Conservation (phyloP, 768 basidiomycete genomes). For the Rhodotorula babjevae region DNA sequence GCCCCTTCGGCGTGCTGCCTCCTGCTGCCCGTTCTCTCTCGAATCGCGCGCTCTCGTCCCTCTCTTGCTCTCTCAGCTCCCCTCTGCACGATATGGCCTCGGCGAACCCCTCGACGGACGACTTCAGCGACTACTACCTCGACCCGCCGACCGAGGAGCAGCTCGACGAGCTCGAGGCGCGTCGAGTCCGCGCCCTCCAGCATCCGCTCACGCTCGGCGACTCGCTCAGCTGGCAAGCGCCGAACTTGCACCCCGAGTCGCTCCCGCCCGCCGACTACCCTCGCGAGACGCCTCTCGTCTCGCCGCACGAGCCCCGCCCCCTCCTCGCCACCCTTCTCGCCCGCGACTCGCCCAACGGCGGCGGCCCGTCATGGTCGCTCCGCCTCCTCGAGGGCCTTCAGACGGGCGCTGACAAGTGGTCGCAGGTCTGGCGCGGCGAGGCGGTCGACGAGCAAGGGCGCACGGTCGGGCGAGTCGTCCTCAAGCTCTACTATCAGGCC, state of each 20-base stretch:
- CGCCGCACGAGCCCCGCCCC: conserved; percentile 6
- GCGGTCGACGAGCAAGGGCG: neutral
- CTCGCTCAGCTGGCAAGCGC: neutral
- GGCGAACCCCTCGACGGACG: too few relatives aligned
- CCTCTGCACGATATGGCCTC: too few relatives aligned
- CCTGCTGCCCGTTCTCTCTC: too few relatives aligned
- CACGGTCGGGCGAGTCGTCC: neutral
- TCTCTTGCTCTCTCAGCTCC: too few relatives aligned
- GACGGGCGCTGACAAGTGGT: neutral
- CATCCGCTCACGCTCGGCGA: neutral
- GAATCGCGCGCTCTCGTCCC: too few relatives aligned
- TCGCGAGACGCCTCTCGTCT: neutral
- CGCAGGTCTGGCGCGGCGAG: conserved; percentile 16
- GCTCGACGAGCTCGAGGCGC: too few relatives aligned
- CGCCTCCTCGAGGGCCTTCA: neutral
- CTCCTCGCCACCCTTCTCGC: neutral
- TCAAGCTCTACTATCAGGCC: conserved; percentile 8
- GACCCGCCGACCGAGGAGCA: too few relatives aligned
- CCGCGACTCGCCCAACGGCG: neutral
- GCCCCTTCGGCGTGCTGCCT: too few relatives aligned
- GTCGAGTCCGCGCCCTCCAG: neutral
- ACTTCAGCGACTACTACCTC: too few relatives aligned
- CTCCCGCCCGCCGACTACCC: conserved; percentile 1
- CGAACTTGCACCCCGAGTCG: neutral
- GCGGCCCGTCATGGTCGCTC: conserved; percentile 1